phyloP scores from a whole-genome alignment of 2,329 filamentous ascomycete species.

The Atkinsonella hypoxylon region DNA sequence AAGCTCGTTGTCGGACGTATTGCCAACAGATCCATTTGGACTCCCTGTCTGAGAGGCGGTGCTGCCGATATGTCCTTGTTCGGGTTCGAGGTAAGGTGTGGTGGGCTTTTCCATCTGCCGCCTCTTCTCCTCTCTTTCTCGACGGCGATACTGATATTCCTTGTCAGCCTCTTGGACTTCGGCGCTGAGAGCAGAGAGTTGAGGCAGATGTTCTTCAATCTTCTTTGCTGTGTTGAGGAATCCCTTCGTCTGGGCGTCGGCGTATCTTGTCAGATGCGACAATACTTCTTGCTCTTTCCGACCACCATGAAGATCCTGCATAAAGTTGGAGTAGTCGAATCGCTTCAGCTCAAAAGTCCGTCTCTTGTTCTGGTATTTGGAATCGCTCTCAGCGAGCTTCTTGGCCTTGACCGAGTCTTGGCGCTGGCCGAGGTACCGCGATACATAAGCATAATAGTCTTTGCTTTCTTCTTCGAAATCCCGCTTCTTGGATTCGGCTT shows the following conservation, averaged over 20 bases:
- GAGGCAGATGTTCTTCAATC: slow-evolving; percentile 75
- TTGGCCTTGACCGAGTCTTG: slow-evolving; percentile 96
- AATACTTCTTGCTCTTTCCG: slow-evolving; percentile 95
- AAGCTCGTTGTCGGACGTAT: slow-evolving; percentile 55
- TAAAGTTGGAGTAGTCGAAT: slow-evolving; percentile 97
- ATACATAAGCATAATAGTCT: slow-evolving; percentile 93
- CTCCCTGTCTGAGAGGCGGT: slow-evolving; percentile 18
- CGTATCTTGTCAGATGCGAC: slow-evolving; percentile 88
- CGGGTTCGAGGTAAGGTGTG: slow-evolving; percentile 58
- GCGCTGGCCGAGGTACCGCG: slow-evolving; percentile 88
- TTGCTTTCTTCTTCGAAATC: slow-evolving; percentile 99
- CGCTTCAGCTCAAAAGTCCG: slow-evolving; percentile 93
- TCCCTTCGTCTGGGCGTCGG: slow-evolving; percentile 74
- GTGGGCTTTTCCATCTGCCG: slow-evolving; percentile 82
- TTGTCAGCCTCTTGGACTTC: slow-evolving; percentile 94
- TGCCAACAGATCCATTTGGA: slow-evolving; percentile 33
- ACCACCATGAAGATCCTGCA: slow-evolving; percentile 98
- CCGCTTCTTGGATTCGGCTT: slow-evolving; percentile 90
- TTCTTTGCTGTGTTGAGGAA: slow-evolving; percentile 78
- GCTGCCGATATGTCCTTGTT: slow-evolving; percentile 36
- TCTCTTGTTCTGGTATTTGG: slow-evolving; percentile 89
- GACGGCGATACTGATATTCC: slow-evolving; percentile 87
- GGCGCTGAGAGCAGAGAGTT: slow-evolving; percentile 74
- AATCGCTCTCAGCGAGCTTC: slow-evolving; percentile 87
- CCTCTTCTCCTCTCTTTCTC: slow-evolving; percentile 92